Conservation (phyloP, 306 rosid genomes). For the Pueraria montana region DNA sequence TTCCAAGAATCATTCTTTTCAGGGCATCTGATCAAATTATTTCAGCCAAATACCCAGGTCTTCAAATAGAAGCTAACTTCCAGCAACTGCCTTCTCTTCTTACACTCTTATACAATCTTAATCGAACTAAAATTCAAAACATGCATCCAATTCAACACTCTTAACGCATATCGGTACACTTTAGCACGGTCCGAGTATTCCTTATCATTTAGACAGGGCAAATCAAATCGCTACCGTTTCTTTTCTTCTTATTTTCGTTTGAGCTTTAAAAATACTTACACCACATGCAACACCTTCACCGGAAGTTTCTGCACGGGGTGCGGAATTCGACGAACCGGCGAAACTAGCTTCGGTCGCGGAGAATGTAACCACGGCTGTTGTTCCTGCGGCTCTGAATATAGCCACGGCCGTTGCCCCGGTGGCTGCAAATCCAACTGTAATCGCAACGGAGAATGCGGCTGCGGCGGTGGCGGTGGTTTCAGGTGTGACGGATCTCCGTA, state of each 20-base stretch:
- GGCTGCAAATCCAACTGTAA: conserved; percentile 40
- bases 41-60: background rate
- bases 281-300: conserved; percentile 43
- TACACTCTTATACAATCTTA: background rate
- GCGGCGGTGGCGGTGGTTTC: conserved; percentile 14
- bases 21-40: conserved; percentile 19
- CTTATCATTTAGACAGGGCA: background rate
- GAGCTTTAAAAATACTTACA: conserved; percentile 53
- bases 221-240: conserved; percentile 5
- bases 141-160: conserved; percentile 32
- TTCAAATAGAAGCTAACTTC: conserved; percentile 28
- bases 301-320: conserved; percentile 59
- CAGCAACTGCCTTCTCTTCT: background rate
- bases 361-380: conserved; percentile 39
- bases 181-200: background rate
- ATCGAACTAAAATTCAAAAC: background rate
- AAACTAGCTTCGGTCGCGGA: conserved; percentile 48
- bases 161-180: background rate
- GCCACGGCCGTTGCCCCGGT: conserved; percentile 45
- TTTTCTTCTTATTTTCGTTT: background rate
- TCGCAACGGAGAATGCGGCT: conserved; percentile 33
- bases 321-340: conserved; percentile 52
- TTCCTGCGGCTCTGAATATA: conserved; percentile 29
- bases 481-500: conserved; percentile 27
- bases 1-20: conserved; percentile 24